These are phyloP conservation scores for Scutellaria barbata DNA, from an alignment of 257 asterid genomes.

Conservation along the genomic window DNA sequence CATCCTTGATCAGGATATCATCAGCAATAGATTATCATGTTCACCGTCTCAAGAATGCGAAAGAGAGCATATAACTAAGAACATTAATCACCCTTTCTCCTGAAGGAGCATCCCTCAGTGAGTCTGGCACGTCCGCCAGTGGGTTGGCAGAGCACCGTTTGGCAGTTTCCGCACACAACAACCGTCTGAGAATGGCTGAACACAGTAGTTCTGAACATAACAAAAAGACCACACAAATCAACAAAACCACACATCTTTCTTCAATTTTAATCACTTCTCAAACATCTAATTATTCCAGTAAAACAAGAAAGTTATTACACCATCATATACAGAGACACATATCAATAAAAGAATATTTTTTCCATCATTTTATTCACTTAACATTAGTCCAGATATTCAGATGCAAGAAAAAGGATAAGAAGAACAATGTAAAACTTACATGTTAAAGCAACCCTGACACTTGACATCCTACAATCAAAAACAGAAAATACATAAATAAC, in stretches of 20 bases:
- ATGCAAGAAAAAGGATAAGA: not conserved
- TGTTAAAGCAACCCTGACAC: constrained; percentile 73
- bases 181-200: constrained; percentile 34
- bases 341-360: too few relatives aligned
- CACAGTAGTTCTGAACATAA: constrained; percentile 25
- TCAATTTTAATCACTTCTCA: not conserved
- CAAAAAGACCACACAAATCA: not conserved
- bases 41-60: too few relatives aligned
- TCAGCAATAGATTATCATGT: too few relatives aligned
- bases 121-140: constrained; percentile 73
- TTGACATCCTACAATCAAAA: constrained; percentile 39
- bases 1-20: too few relatives aligned
- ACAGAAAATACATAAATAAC: too few relatives aligned
- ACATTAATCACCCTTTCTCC: constrained; percentile 65
- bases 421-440: constrained; percentile 38
- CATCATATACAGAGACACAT: not conserved
- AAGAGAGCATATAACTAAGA: not conserved
- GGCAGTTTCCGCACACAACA: constrained; percentile 44
- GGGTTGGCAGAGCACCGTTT: constrained; percentile 47
- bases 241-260: not conserved
- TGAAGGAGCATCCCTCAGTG: constrained; percentile 78
- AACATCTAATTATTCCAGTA: too few relatives aligned
- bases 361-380: not conserved
- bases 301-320: too few relatives aligned
- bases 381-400: not conserved